These are phyloP conservation scores for Arthonia radiata DNA, from an alignment of 495 filamentous ascomycete species.

Conservation along the genomic window DNA sequence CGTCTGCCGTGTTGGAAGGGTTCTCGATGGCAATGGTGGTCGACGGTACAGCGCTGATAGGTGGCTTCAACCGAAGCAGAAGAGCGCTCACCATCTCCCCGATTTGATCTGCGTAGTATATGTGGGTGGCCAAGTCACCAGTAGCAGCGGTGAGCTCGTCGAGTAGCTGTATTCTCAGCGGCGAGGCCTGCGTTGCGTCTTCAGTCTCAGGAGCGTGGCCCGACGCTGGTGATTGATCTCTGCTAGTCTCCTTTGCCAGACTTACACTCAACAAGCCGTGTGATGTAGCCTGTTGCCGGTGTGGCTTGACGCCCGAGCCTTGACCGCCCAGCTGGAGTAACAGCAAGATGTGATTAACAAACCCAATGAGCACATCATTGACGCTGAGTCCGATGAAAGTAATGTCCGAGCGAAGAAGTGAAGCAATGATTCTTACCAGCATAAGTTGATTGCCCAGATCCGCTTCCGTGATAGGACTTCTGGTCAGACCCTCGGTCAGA, in stretches of 20 bases:
- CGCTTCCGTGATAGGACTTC: slow-evolving; percentile 36
- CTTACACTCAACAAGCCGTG: too few species aligned
- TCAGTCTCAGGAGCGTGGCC: slow-evolving; percentile 10
- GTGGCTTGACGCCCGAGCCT: slow-evolving; percentile 15
- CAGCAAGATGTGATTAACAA: slow-evolving; percentile 53
- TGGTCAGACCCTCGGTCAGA: slow-evolving; percentile 45
- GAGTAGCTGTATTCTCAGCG: slow-evolving; percentile 28
- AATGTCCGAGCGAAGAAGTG: slow-evolving; percentile 60
- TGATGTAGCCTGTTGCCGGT: slow-evolving; percentile 11
- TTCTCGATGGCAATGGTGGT: slow-evolving; percentile 15
- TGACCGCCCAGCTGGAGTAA: slow-evolving; percentile 38
- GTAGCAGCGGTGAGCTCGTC: slow-evolving; percentile 48
- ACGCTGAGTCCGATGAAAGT: slow-evolving; percentile 86
- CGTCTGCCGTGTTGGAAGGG: slow-evolving; percentile 10
- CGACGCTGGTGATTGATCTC: too few species aligned
- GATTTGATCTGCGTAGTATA: slow-evolving; percentile 86
- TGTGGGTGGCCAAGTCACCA: slow-evolving; percentile 66
- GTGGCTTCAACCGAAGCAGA: slow-evolving; percentile 46
- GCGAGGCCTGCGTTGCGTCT: slow-evolving; percentile 16
- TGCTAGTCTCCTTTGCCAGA: too few species aligned
- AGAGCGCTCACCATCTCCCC: slow-evolving; percentile 72
- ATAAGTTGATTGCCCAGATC: slow-evolving; percentile 44
- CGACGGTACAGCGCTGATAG: slow-evolving; percentile 18
- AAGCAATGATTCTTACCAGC: slow-evolving; percentile 46
- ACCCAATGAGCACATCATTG: slow-evolving; percentile 66